Base-by-base conservation (phyloP, 116 monocot genomes). In the Phalaenopsis hybrid region DNA sequence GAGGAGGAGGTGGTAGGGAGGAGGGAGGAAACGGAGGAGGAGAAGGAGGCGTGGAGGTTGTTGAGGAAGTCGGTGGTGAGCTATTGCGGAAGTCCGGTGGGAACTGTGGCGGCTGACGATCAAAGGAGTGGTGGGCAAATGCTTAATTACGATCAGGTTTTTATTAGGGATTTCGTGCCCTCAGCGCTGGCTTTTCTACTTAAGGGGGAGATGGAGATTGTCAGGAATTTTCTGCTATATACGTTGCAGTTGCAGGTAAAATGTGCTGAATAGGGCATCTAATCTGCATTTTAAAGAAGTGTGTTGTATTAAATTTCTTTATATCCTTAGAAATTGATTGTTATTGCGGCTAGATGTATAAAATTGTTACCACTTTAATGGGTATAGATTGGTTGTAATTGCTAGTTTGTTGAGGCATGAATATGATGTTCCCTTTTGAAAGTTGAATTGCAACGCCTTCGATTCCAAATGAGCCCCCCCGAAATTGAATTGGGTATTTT, bases 101-200 rank as follows among this genome's bases (percentile, higher is more conserved):
- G 98, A 72, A 98, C 98, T 34, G 83, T 98, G 85, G 98, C 98
- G 61, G 98, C 93, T n/a, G 84, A 89, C 79, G 98, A 98, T 81
- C 89, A 84, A 8, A 82, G 83, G 59, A 76, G 76, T 50, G 81
- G 79, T 12, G 78, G 20, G 51, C 79, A 84, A 55, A 70, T 80
- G 57, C 79, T 98, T 74, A 98, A 99, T 58, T 95, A 99, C 80
- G 99, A 99, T 77, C 90, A 90, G 84, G 90, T 90, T 21, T 90
- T 90, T 68, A 86, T 90, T 25, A 84, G 90, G 81, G 90, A 90
- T 80, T 90, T 90, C 78, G 84, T 90, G 43, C 90, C 90, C 4
- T 90, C 90, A 31, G 90, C 90, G 57, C 84, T 90, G 61, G 90
- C 90, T 20, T 90, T 90, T 57, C 80, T 90, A 12, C 72, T 90